Conservation (phyloP, 2,329 filamentous ascomycete genomes). For the Pseudocercospora fuligena region DNA sequence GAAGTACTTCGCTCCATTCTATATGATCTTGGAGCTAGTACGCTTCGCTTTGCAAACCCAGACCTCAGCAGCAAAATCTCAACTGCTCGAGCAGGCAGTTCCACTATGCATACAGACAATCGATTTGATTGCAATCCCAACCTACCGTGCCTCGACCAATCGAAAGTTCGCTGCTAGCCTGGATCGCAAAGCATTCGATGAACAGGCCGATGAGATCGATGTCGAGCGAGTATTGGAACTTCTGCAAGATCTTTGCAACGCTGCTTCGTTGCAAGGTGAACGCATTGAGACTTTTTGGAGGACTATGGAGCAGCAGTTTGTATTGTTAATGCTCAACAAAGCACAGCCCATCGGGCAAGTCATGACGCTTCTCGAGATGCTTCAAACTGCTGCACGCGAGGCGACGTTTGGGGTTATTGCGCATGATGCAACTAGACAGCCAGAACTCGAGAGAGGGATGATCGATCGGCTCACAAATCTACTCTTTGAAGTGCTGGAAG, state of each 20-base stretch:
- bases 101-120: constrained; percentile 52
- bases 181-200: constrained; percentile 42
- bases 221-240: constrained; percentile 68
- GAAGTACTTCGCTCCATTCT: constrained; percentile 65
- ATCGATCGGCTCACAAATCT: constrained; percentile 68
- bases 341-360: constrained; percentile 69
- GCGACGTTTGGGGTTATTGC: constrained; percentile 70
- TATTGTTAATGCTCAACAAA: constrained; percentile 69
- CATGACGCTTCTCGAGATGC: constrained; percentile 65
- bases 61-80: constrained; percentile 62
- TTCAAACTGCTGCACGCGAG: constrained; percentile 68
- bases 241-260: constrained; percentile 64
- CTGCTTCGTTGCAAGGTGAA: constrained; percentile 54
- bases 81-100: constrained; percentile 62
- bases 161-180: constrained; percentile 32
- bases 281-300: constrained; percentile 66
- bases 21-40: constrained; percentile 67
- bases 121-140: constrained; percentile 60
- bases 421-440: constrained; percentile 49
- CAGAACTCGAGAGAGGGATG: constrained; percentile 49
- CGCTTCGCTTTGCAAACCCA: constrained; percentile 68
- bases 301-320: constrained; percentile 67
- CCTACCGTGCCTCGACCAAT: constrained; percentile 44
- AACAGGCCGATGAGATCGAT: constrained; percentile 64
- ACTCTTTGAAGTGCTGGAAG: constrained; percentile 61